Evolutionary conservation across 106 monocot species (phyloP).

Genomic region (Allium fistulosum): DNA sequence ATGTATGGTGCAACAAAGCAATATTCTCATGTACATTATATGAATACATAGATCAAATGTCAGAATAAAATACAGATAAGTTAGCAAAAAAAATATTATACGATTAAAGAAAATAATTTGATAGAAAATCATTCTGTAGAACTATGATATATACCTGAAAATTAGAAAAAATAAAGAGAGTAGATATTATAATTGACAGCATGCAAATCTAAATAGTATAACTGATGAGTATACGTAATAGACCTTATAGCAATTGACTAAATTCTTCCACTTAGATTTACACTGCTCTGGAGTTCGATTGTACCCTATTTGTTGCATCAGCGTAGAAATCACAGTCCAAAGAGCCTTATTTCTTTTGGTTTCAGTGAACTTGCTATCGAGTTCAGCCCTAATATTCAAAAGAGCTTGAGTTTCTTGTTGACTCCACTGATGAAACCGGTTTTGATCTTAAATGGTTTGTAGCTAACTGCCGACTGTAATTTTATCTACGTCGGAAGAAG

Average conservation of each 20-base stretch:
- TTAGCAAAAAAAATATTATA: too few relatives aligned
- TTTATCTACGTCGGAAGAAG: neutral
- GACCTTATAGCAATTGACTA: neutral
- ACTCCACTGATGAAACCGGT: constrained; percentile 64
- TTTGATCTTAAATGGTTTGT: neutral
- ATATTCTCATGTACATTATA: too few relatives aligned
- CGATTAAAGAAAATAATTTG: too few relatives aligned
- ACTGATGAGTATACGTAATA: too few relatives aligned
- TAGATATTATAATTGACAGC: too few relatives aligned
- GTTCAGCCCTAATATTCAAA: constrained; percentile 43
- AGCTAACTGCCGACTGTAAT: neutral
- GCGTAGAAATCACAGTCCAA: constrained; percentile 52
- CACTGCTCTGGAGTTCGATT: constrained; percentile 82
- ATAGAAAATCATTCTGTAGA: too few relatives aligned
- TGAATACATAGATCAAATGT: too few relatives aligned
- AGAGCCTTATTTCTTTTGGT: constrained; percentile 79
- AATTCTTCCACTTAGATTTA: constrained; percentile 99
- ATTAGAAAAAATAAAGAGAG: too few relatives aligned
- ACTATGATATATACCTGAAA: too few relatives aligned
- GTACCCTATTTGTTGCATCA: constrained; percentile 51
- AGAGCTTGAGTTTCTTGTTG: constrained; percentile 56
- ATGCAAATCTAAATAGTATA: too few relatives aligned
- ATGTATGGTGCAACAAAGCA: too few relatives aligned
- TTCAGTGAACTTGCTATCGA: constrained; percentile 56
- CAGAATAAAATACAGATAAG: too few relatives aligned